These are phyloP conservation scores for Zygosaccharomyces sapae DNA, from an alignment of 1,139 yeast species.

Conservation along the genomic window DNA sequence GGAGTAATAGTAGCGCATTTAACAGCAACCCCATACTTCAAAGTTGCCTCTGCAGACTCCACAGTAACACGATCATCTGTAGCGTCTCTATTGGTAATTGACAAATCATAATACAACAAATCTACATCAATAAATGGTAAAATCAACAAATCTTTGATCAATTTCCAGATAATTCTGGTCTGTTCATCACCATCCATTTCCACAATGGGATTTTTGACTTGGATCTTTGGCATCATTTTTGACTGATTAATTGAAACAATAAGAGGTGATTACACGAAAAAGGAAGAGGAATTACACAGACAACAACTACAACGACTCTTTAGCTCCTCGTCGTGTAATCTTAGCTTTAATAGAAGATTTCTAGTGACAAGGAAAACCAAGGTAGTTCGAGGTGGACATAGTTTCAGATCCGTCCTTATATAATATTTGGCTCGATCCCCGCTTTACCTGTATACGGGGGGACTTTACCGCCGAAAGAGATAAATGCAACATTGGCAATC, in stretches of 20 bases:
- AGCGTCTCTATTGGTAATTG: slow-evolving; percentile 77
- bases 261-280: not conserved
- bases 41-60: slow-evolving; percentile 88
- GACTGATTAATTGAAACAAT: not conserved
- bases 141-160: slow-evolving; percentile 76
- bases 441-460: too few relatives aligned
- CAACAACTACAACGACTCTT: too few relatives aligned
- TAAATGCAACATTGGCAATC: not conserved
- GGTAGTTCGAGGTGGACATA: too few relatives aligned
- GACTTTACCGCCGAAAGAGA: too few relatives aligned
- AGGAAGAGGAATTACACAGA: too few relatives aligned
- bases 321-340: too few relatives aligned
- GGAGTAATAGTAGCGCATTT: slow-evolving; percentile 99
- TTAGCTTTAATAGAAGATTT: too few relatives aligned
- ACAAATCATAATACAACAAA: slow-evolving; percentile 86
- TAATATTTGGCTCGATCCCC: too few relatives aligned
- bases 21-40: slow-evolving; percentile 85
- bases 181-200: slow-evolving; percentile 97
- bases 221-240: slow-evolving; percentile 46
- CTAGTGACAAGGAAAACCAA: too few relatives aligned
- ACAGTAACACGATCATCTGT: slow-evolving; percentile 84
- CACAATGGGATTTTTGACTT: slow-evolving; percentile 83
- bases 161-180: slow-evolving; percentile 90
- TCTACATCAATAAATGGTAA: slow-evolving; percentile 82
- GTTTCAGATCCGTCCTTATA: too few relatives aligned